phyloP scores from a whole-genome alignment of 106 monocot genomes.

The Allium fistulosum region DNA sequence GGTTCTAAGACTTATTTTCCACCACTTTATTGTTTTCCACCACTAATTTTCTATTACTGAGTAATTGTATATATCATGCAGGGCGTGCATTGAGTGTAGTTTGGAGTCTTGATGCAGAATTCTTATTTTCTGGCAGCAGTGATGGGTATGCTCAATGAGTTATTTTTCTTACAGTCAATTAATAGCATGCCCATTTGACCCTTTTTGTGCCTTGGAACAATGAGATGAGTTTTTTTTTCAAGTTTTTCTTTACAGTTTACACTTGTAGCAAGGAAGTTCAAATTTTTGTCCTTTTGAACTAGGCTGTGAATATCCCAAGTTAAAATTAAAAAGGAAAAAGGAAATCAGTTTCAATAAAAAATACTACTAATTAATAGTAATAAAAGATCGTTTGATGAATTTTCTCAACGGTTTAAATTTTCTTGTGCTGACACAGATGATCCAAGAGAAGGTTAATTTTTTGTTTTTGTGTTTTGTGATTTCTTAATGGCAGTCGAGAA shows the following conservation, averaged over 20 bases:
- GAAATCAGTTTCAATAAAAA: too few relatives aligned
- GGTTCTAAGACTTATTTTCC: constrained; percentile 10
- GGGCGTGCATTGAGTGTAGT: constrained; percentile 77
- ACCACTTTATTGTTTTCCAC: neutral
- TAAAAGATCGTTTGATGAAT: too few relatives aligned
- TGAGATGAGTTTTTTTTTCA: neutral
- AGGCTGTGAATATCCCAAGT: too few relatives aligned
- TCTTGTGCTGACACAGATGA: too few relatives aligned
- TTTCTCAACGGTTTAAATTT: too few relatives aligned
- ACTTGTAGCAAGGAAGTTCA: neutral
- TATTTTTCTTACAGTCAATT: neutral
- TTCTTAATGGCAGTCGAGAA: too few relatives aligned
- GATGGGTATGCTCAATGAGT: constrained; percentile 66
- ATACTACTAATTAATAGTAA: too few relatives aligned
- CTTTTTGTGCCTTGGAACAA: neutral
- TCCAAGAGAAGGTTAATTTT: too few relatives aligned
- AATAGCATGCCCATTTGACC: neutral
- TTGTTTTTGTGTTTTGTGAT: too few relatives aligned
- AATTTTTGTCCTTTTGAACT: too few relatives aligned
- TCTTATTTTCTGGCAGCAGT: constrained; percentile 82
- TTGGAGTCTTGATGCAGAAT: constrained; percentile 83
- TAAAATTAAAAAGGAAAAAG: too few relatives aligned
- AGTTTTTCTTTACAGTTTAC: neutral
- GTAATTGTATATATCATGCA: constrained; percentile 16
- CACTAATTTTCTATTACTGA: neutral